A percentile compares a stretch with the other conserved stretches of the same genome.
These are phyloP conservation scores for sweet orange (Citrus sinensis) DNA, from an alignment of 345 rosid species.

Conservation along the genomic window DNA sequence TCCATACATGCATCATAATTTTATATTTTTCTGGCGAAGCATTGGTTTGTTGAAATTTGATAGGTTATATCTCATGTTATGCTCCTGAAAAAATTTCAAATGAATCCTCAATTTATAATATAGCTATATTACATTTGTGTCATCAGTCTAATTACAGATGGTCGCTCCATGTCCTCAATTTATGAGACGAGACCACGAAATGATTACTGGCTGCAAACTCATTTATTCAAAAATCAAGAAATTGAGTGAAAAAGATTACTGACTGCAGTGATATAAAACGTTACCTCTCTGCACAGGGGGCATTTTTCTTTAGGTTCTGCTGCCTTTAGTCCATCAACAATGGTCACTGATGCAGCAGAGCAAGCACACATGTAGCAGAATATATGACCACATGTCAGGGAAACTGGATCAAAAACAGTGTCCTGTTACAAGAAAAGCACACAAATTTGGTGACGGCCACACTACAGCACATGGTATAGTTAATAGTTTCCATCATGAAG, in stretches of 20 bases:
- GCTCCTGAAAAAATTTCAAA: not conserved
- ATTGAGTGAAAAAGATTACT: not conserved
- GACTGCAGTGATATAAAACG: not conserved
- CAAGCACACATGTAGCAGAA: slow-evolving; percentile 94
- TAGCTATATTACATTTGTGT: not conserved
- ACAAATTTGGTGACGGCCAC: not conserved
- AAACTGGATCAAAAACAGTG: slow-evolving; percentile 84
- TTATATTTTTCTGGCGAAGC: not conserved
- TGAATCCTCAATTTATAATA: not conserved
- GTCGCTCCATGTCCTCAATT: not conserved
- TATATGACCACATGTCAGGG: slow-evolving; percentile 88
- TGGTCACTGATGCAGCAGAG: slow-evolving; percentile 84
- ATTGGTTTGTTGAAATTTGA: not conserved
- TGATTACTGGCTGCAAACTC: not conserved
- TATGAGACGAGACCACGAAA: not conserved
- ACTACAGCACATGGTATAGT: not conserved
- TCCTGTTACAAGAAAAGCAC: slow-evolving; percentile 48
- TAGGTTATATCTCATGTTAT: not conserved
- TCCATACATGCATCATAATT: too few species aligned
- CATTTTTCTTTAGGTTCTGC: slow-evolving; percentile 70
- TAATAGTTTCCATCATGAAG: not conserved
- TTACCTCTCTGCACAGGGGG: slow-evolving; percentile 88
- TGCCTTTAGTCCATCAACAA: slow-evolving; percentile 68
- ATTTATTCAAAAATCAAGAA: not conserved
- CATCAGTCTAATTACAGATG: not conserved